These are phyloP conservation scores for Hypholoma sublateritium DNA, from an alignment of 768 basidiomycete species.

Conservation along the genomic window DNA sequence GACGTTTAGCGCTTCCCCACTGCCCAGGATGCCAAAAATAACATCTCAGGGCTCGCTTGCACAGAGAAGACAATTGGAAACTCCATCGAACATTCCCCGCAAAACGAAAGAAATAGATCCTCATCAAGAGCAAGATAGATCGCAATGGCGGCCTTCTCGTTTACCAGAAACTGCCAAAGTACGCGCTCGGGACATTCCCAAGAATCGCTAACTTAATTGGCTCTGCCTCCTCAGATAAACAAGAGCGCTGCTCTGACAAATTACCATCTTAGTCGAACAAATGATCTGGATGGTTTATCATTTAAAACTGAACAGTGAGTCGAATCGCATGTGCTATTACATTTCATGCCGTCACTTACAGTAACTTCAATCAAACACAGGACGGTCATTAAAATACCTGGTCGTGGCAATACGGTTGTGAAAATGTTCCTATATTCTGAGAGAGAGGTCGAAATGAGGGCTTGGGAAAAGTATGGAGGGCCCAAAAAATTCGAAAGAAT, in stretches of 20 bases:
- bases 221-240: background rate
- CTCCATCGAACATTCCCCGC: background rate
- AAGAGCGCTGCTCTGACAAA: too few relatives aligned
- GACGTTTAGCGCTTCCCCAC: too few relatives aligned
- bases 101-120: background rate
- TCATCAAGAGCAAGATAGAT: background rate
- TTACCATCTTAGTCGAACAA: too few relatives aligned
- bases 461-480: constrained; percentile 1
- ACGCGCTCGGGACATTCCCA: background rate
- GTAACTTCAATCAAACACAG: background rate
- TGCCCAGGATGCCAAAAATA: too few relatives aligned
- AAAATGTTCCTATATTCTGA: background rate
- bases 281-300: too few relatives aligned
- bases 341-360: background rate
- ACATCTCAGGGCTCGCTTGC: background rate
- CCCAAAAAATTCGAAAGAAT: background rate
- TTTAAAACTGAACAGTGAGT: too few relatives aligned
- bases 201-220: background rate
- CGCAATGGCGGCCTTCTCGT: background rate
- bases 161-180: background rate
- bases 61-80: background rate
- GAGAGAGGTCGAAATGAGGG: constrained; percentile 1
- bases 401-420: background rate
- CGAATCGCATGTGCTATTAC: background rate
- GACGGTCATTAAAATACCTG: background rate